Conservation (phyloP, 2,329 filamentous ascomycete species). For the Thelonectria discophora region DNA sequence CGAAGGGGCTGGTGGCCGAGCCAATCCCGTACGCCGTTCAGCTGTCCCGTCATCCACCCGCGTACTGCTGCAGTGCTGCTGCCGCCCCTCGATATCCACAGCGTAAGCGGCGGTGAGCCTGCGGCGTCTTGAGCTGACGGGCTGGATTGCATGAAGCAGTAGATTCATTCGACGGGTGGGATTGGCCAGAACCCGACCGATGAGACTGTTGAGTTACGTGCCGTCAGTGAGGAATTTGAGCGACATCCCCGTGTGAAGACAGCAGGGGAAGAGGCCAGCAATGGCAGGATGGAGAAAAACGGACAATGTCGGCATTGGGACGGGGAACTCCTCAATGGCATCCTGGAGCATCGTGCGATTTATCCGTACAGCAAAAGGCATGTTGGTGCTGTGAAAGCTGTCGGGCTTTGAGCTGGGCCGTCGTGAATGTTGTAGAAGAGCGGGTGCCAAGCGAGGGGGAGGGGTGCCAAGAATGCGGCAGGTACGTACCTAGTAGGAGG, state of each 20-base stretch:
- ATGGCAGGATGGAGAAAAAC: slow-evolving; percentile 5
- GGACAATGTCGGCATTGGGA: slow-evolving; percentile 2
- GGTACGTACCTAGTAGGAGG: not conserved
- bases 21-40: slow-evolving; percentile 25
- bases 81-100: slow-evolving; percentile 13
- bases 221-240: slow-evolving; percentile 2
- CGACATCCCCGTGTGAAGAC: not conserved
- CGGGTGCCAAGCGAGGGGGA: not conserved
- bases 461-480: not conserved
- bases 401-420: not conserved
- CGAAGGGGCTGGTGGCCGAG: not conserved
- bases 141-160: slow-evolving; percentile 6
- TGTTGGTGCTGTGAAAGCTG: slow-evolving; percentile 4
- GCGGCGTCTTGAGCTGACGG: slow-evolving; percentile 11
- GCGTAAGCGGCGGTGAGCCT: slow-evolving; percentile 2
- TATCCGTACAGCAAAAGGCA: slow-evolving; percentile 1
- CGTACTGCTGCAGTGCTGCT: not conserved
- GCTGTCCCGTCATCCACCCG: slow-evolving; percentile 25
- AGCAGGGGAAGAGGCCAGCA: not conserved
- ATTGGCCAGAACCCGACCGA: not conserved
- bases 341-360: slow-evolving; percentile 19
- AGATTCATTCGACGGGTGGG: not conserved
- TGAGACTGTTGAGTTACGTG: not conserved
- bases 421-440: not conserved
- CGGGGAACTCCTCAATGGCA: slow-evolving; percentile 22